Conservation (phyloP, 371 early-diverging fungal genomes). For the Haplosporangium sp. region DNA sequence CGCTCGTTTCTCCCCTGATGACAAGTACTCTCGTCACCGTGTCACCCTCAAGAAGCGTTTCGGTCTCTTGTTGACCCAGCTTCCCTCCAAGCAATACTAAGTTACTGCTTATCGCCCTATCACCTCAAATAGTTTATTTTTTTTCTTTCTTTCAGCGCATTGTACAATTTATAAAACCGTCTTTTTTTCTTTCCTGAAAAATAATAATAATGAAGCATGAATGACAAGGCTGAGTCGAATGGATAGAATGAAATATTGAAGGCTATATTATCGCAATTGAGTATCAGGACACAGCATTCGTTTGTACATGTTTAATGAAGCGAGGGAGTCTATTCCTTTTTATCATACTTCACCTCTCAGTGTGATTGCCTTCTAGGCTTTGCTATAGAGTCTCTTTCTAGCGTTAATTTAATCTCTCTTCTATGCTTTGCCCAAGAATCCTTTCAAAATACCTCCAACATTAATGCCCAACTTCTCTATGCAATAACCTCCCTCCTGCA, state of each 20-base stretch:
- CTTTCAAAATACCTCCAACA: constrained; percentile 68
- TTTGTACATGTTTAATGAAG: too few species aligned
- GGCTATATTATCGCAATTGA: too few species aligned
- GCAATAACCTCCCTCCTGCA: constrained; percentile 82
- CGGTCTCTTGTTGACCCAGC: constrained; percentile 89
- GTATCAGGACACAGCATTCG: too few species aligned
- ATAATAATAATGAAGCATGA: neutral
- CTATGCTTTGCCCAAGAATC: constrained; percentile 54
- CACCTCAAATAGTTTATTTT: neutral
- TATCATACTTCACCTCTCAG: too few species aligned
- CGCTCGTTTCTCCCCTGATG: constrained; percentile 98
- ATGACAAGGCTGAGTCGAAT: neutral
- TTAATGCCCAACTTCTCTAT: constrained; percentile 69
- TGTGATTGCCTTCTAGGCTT: too few species aligned
- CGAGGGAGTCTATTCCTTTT: too few species aligned
- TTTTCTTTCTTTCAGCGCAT: constrained; percentile 7
- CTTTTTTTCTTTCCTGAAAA: constrained; percentile 2
- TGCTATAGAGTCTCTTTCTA: too few species aligned
- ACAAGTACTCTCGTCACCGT: constrained; percentile 98
- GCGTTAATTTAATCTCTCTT: neutral
- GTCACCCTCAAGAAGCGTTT: constrained; percentile 97
- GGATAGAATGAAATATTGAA: too few species aligned
- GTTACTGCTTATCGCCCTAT: neutral
- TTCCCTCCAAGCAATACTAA: constrained; percentile 57
- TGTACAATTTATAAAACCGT: constrained; percentile 7